Base-by-base conservation (phyloP, 106 monocot species). In the Dendrobium chrysotoxum region DNA sequence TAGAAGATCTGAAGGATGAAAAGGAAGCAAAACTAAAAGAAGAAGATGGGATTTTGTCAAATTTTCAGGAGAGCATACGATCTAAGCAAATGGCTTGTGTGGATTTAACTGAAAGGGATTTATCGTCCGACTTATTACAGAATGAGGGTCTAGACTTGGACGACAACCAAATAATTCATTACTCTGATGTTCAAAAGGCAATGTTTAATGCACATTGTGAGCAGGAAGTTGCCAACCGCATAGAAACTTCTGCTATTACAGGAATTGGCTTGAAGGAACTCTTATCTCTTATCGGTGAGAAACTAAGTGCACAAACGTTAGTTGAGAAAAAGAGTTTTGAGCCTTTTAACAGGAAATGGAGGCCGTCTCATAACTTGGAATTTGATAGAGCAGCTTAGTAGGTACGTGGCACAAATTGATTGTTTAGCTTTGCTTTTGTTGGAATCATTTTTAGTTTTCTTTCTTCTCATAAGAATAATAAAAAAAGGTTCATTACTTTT, bases 211-310 rank as follows among this genome's bases (percentile, higher is more conserved):
- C 50, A 15, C 50, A 50, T 15, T 50, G 50, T 50, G 50, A 50
- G 50, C 50, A 50, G 0, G 50, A 50, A 67, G 28, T 44, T 23
- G 65, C 9, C 17, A 77, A 77, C 11, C 82, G 76, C 53, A 85
- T 95, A 46, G 81, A 91, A 87, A 90, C 95, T 78, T 95, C 98
- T 83, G 95, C 98, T 35, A 75, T 90, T 16, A 88, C 44, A 31
- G 91, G 98, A 76, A 75, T 85, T 55, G 95, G 98, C 20, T 87
- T 98, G 85, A 89, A 92, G 57, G 91, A 99, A 80, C 79, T 99
- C 79, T 75, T 99, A 40, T 47, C 44, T 16, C 68, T 91, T 25
- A 95, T 99, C 40, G 91, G 91, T 65, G 58, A 86, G 80, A 95
- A 93, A 74, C 80, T 99, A 23, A 79, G 73, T 55, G 44, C 66